Conservation (phyloP, 116 monocot genomes). For the Zostera marina region DNA sequence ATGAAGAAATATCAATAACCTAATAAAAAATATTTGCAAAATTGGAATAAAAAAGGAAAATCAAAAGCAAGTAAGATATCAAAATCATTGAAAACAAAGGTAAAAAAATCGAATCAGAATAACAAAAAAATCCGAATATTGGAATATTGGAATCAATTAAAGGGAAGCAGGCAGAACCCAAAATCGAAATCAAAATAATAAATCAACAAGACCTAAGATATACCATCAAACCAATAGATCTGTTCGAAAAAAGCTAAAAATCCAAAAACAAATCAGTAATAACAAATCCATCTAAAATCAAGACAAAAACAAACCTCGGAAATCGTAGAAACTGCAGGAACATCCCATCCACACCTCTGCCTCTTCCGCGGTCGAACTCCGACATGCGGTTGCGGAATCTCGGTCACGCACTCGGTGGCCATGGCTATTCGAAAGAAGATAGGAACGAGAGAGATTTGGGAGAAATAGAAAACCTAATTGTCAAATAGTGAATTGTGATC, state of each 20-base stretch:
- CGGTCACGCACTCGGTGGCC: slow-evolving; percentile 46
- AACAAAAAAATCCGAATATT: no score
- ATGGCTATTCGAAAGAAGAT: slow-evolving; percentile 2
- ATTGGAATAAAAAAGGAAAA: no score
- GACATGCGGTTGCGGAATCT: slow-evolving; percentile 33
- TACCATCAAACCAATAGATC: slow-evolving; percentile 12
- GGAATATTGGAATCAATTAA: background rate
- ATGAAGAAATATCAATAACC: no score
- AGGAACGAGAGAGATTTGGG: no score
- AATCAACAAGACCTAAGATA: slow-evolving; percentile 6
- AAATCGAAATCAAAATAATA: background rate
- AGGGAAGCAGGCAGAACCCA: background rate
- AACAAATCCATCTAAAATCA: background rate
- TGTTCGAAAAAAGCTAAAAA: background rate
- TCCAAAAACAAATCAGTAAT: slow-evolving; percentile 1
- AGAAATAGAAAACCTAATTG: background rate
- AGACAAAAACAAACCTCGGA: slow-evolving; percentile 19
- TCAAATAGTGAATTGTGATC: no score
- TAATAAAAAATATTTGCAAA: no score
- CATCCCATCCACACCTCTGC: slow-evolving; percentile 64
- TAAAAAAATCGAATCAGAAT: no score
- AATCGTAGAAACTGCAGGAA: slow-evolving; percentile 1
- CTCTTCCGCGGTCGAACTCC: slow-evolving; percentile 53
- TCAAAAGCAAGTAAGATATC: no score
- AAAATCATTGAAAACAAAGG: no score